Base-by-base conservation (phyloP, 2,329 filamentous ascomycete genomes). In the Stagonosporopsis cucurbitacearum region DNA sequence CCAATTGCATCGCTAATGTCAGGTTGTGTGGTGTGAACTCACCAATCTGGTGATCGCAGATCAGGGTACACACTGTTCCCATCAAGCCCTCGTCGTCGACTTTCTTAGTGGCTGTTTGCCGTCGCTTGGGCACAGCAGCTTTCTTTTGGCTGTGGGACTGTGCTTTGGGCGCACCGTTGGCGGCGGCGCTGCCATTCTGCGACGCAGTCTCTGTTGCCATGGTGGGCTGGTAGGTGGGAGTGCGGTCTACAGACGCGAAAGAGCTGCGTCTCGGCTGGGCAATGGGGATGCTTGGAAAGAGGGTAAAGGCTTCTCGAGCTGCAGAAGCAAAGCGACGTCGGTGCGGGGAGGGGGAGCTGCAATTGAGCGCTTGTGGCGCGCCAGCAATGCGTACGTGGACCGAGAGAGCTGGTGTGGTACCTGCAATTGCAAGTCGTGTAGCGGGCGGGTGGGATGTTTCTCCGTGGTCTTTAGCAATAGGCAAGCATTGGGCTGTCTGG, bases 41-140 rank as follows among this genome's bases (percentile, higher is more conserved):
- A 93, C 90, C 89, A 68, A 91, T 88, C 75, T 94, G 90, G 75
- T 94, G 91, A 69, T 90, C 81, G 64, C 91, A 86, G 72, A 93
- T 84, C 86, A 88, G 91, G 69, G 82, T 81, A 58, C 85, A 83
- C 41, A 90, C 75, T 58, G 82, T 82, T 69, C 83, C 86, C 66
- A 84, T 78, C 36, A 86, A 80, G 51, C 86, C 81, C 63, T 88
- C 84, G 47, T 86, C 84, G 74, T 86, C 87, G 70, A 81, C 80
- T 78, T 84, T 88, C 60, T 83, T 76, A 12, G 58, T 17, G 41
- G 43, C 44, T 35, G 40, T 23, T 43, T 66, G 68, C 53, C 59
- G 57, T 49, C 63, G 61, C 46, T 63, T 67, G 45, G 57, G 53
- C 35, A 51, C 51, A n/a, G 45, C 45, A 22, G 56, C 40, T 13